Base-by-base conservation (phyloP, 1,284 basidiomycete species). In the Cutaneotrichosporon daszewskae region DNA sequence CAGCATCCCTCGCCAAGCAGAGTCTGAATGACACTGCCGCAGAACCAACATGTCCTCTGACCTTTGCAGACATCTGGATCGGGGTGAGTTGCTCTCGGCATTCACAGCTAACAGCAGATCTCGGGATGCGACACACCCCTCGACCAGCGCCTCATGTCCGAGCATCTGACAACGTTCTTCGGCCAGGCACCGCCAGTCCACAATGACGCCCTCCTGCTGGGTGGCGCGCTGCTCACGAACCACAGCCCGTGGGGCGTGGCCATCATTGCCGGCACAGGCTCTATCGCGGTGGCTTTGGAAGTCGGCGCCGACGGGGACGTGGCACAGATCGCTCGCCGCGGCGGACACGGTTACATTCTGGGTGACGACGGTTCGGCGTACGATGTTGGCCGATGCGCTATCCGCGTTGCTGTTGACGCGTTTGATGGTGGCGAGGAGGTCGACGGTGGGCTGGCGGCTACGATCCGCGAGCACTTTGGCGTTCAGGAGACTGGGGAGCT, bases 351-450 rank as follows among this genome's bases (percentile, higher is more conserved):
- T 4, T 61, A 64, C 51, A 36, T 66, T 3, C 49, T 66, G 3
- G 62, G 62, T n/a, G 64, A 66, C 36, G 59, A 64, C 37, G 64
- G 64, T 5, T 32, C 33, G 44, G 61, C 59, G 11, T 64, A 58
- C 44, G 61, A 66, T 34, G 41, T 66, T 0, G 59, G 59, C 6
- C 38, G 56, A 25, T 57, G 53, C 20, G 64, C 59, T 0, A 49
- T 63, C 18, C 41, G 58, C 11, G 36, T 37, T 7, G 58, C 57
- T 1, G 50, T 59, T 1, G 49, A 66, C 37, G 56, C 51, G 13
- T 61, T 44, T 40, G 60, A 64, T 39, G 53, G 43, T 5, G 57
- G 55, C 3, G 34, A 44, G 12, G 59, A 62, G 25, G 33, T 27
- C 3, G 9, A 27, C 0, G 55, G 52, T 10, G 55, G 53, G 4